Base-by-base conservation (phyloP, 179 eudicot genomes). In the Amaranthus tricolor region DNA sequence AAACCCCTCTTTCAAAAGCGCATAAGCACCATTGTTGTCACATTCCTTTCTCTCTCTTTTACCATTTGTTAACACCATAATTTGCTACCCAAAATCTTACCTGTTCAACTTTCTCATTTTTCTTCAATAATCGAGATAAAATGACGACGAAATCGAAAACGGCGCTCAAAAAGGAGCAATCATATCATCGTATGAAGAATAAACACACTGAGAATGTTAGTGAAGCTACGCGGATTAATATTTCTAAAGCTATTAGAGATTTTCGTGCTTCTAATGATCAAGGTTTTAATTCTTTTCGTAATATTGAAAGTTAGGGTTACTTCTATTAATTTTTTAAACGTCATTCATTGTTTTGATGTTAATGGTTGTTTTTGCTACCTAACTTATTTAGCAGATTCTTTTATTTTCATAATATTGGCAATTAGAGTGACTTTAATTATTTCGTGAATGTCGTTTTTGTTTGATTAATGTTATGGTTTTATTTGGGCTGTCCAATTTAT, bases 211-310 rank as follows among this genome's bases (percentile, higher is more conserved):
- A 76, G 15, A 71, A 67, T 15, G 81, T 85, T 56, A 68, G 71
- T 20, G 90, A 88, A 78, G 73, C 82, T 19, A 74, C 80, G 66
- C 76, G 76, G 12, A 84, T 85, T 71, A 78, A 68, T 9, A 78
- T 91, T 45, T 7, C 74, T 51, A 61, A 78, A 17, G n/a, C 62
- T 13, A 87, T 91, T 17, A 67, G 82, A 13, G 47, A 78, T 21
- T 91, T 91, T 65, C 78, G 79, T 11, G 16, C 47, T 8, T 86
- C 95, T n/a, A 53, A 81, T 48, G 85, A 83, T 49, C 60, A 74
- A 62, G 91, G 94, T 90, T 51, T 58, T 7, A 6, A 17, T 12
- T 70, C 16, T 63, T 21, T 5, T 15, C 55, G 10, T 9, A n/a
- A 0, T 31, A 31, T 31, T 31, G 40, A 31, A 31, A 31, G 40